Evolutionary conservation across 495 filamentous ascomycete genomes (phyloP).

Genomic region (Penicillium maclennaniae): DNA sequence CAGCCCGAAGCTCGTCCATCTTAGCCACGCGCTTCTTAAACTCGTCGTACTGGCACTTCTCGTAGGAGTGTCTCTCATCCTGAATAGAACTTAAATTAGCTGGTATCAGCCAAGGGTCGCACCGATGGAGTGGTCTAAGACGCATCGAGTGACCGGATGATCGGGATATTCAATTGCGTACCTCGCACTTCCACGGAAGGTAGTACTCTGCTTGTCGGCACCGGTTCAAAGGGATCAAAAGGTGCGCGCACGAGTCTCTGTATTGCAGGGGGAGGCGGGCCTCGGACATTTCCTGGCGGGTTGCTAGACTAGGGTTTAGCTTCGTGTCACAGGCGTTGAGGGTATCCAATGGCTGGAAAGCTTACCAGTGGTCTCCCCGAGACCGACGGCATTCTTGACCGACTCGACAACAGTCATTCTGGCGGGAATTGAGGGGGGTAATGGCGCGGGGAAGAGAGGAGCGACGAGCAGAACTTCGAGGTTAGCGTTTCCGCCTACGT

Average conservation of each 20-base stretch:
- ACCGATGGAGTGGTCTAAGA: background rate
- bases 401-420: constrained; percentile 50
- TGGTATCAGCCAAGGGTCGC: background rate
- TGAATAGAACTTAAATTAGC: constrained; percentile 27
- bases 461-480: constrained; percentile 20
- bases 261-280: constrained; percentile 86
- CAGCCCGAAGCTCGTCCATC: constrained; percentile 92
- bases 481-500: constrained; percentile 34
- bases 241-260: constrained; percentile 88
- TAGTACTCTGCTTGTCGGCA: constrained; percentile 92
- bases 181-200: constrained; percentile 96
- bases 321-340: constrained; percentile 18
- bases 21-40: constrained; percentile 98
- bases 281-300: constrained; percentile 86
- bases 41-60: constrained; percentile 98
- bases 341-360: constrained; percentile 23
- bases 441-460: constrained; percentile 14
- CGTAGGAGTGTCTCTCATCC: constrained; percentile 94
- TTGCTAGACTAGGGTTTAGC: constrained; percentile 48
- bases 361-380: constrained; percentile 43
- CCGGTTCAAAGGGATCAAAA: constrained; percentile 90
- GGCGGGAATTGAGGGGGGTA: constrained; percentile 12
- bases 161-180: constrained; percentile 41
- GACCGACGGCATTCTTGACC: constrained; percentile 52
- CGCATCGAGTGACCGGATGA: background rate